phyloP scores from a whole-genome alignment of 1,284 basidiomycete genomes.

The Cryptococcus jaspeensis region DNA sequence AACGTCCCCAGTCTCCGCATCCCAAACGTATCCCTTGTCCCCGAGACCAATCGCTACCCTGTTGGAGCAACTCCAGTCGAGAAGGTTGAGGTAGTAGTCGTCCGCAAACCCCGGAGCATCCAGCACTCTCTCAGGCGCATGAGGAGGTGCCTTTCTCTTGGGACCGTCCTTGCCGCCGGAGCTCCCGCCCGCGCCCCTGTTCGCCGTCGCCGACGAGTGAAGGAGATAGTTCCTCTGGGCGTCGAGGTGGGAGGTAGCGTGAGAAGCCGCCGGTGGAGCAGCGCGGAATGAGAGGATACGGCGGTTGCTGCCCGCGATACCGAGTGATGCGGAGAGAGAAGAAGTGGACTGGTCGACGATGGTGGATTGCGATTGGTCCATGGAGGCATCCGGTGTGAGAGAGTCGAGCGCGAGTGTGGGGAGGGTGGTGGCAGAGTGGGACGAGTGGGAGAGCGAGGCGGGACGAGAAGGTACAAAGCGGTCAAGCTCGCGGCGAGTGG shows the following conservation, averaged over 20 bases:
- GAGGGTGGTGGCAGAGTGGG: constrained; percentile 28
- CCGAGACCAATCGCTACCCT: constrained; percentile 83
- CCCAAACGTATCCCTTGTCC: constrained; percentile 85
- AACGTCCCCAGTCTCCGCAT: constrained; percentile 83
- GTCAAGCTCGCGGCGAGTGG: constrained; percentile 38
- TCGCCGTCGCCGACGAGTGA: constrained; percentile 31
- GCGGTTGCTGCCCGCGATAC: constrained; percentile 28
- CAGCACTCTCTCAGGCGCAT: constrained; percentile 85
- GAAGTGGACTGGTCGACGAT: constrained; percentile 27
- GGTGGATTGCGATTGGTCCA: constrained; percentile 19
- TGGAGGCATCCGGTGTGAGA: constrained; percentile 28
- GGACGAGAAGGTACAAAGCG: constrained; percentile 50
- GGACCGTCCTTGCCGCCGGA: constrained; percentile 17
- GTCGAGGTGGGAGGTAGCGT: constrained; percentile 46
- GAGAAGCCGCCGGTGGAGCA: constrained; percentile 44
- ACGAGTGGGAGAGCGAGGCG: constrained; percentile 29
- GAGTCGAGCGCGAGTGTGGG: constrained; percentile 35
- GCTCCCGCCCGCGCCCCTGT: constrained; percentile 22
- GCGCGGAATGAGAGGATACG: constrained; percentile 49
- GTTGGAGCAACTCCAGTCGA: constrained; percentile 86
- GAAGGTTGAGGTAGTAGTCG: constrained; percentile 95
- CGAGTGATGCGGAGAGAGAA: constrained; percentile 35
- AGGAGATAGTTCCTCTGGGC: constrained; percentile 45
- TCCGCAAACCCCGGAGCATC: constrained; percentile 94
- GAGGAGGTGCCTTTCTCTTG: constrained; percentile 40